Percentiles rank a stretch among this genome's conserved stretches.
Conservation (phyloP, 176 grass and related monocot species). For the Aegilops bicornis region DNA sequence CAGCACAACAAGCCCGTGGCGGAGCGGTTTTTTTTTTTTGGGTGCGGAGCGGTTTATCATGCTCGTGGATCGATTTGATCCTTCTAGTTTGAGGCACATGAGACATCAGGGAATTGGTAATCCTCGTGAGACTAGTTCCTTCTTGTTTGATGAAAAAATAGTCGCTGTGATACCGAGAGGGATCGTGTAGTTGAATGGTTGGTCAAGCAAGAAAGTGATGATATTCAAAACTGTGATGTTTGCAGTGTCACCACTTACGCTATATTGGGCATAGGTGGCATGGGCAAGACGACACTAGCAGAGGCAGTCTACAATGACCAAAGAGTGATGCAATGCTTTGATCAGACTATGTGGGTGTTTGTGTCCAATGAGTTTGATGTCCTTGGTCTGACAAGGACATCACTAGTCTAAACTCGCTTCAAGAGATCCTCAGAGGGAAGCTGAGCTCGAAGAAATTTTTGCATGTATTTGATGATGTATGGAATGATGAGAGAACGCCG, state of each 20-base stretch:
- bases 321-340: not conserved
- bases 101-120: not conserved
- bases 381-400: not conserved
- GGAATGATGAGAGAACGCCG: not conserved
- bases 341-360: slow-evolving; percentile 1
- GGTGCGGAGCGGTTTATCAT: not conserved
- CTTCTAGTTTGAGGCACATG: not conserved
- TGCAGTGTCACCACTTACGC: not conserved
- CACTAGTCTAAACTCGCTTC: not conserved
- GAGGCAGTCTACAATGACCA: not conserved
- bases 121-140: not conserved
- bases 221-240: not conserved
- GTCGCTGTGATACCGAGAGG: not conserved
- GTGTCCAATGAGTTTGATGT: not conserved
- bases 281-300: slow-evolving; percentile 10
- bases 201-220: not conserved
- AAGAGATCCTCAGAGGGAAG: not conserved
- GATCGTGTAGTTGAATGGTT: not conserved
- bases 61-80: not conserved
- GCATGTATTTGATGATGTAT: slow-evolving; percentile 30
- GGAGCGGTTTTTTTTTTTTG: no score
- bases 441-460: not conserved
- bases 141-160: not conserved
- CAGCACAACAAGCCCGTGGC: no score
- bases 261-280: not conserved